Conservation (phyloP, 768 basidiomycete genomes). For the Boletus sp. region DNA sequence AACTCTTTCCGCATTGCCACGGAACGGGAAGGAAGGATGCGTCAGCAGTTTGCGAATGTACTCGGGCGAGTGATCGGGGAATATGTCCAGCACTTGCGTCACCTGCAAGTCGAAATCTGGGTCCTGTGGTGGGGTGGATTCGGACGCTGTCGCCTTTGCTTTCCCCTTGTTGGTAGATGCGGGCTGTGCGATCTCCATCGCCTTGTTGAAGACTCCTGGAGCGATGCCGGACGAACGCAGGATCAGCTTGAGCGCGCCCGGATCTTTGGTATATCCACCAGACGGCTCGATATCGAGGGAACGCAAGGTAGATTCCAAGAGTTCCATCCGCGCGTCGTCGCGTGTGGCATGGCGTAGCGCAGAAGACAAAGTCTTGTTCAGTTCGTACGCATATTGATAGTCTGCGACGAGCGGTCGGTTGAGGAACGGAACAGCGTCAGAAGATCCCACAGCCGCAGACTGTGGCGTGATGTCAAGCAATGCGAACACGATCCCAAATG, state of each 20-base stretch:
- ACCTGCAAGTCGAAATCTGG: conserved; percentile 55
- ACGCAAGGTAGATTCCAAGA: conserved; percentile 52
- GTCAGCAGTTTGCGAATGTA: conserved; percentile 61
- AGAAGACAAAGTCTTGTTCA: conserved; percentile 49
- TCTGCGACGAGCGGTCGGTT: conserved; percentile 67
- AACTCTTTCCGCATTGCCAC: conserved; percentile 58
- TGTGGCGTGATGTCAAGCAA: conserved; percentile 47
- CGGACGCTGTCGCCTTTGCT: conserved; percentile 31
- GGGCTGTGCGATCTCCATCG: conserved; percentile 35
- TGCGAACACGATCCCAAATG: conserved; percentile 58
- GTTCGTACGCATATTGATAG: conserved; percentile 66
- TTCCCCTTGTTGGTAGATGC: conserved; percentile 38
- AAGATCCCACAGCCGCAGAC: conserved; percentile 11
- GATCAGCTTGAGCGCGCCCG: conserved; percentile 62
- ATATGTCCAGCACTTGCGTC: conserved; percentile 71
- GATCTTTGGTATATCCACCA: conserved; percentile 29
- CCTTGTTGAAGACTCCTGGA: conserved; percentile 14
- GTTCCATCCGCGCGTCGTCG: conserved; percentile 57
- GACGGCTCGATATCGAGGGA: conserved; percentile 33
- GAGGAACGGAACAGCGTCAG: conserved; percentile 52
- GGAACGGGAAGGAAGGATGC: conserved; percentile 46
- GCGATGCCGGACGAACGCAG: conserved; percentile 58
- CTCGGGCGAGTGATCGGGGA: conserved; percentile 56
- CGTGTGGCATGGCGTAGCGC: conserved; percentile 45
- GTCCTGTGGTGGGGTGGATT: conserved; percentile 26